Evolutionary conservation across 176 grass and related monocot genomes (phyloP).

Genomic region (Rhynchospora breviuscula): DNA sequence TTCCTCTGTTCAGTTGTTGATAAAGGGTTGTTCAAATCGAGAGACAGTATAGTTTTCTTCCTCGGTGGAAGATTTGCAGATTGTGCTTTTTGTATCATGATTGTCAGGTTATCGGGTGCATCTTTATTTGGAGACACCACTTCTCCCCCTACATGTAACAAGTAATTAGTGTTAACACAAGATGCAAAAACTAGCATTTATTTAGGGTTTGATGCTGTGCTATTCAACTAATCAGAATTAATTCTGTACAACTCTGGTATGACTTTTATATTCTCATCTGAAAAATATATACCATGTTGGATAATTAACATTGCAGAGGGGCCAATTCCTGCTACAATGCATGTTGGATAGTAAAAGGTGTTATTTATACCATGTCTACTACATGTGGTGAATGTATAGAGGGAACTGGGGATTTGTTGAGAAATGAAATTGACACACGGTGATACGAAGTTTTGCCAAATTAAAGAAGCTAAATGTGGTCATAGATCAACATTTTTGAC

Average conservation of each 20-base stretch:
- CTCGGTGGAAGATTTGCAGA: not conserved
- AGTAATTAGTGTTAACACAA: not conserved
- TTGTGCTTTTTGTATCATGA: not conserved
- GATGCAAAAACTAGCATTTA: not conserved
- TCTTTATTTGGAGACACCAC: not conserved
- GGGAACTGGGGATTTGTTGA: not conserved
- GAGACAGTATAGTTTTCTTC: conserved; percentile 16
- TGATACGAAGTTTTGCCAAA: not conserved
- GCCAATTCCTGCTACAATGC: too few relatives aligned
- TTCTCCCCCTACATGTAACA: not conserved
- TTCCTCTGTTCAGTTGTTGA: conserved; percentile 27
- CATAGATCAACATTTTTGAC: not conserved
- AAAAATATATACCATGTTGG: not conserved
- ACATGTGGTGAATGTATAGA: not conserved
- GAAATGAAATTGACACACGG: not conserved
- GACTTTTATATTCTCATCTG: not conserved
- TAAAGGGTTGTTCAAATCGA: conserved; percentile 2
- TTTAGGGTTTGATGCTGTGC: not conserved
- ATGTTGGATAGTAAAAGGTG: not conserved
- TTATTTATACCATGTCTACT: not conserved
- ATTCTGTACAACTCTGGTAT: not conserved
- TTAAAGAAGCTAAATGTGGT: not conserved
- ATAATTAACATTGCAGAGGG: too few relatives aligned
- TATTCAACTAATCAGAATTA: not conserved
- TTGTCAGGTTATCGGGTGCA: not conserved